phyloP scores from a whole-genome alignment of 2,329 filamentous ascomycete genomes.

The Ilyonectria sp. region DNA sequence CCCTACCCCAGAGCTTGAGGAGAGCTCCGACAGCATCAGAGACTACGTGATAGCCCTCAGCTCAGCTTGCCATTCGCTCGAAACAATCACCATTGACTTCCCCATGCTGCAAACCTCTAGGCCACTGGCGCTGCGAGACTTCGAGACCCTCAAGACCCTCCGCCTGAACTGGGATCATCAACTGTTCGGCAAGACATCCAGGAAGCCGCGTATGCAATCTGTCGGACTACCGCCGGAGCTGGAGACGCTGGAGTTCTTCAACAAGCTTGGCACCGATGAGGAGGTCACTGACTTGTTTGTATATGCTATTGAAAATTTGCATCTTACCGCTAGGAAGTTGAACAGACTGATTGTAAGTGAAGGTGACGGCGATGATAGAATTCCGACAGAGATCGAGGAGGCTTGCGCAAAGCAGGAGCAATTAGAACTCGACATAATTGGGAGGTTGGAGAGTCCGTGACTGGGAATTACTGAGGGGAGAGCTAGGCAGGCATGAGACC shows the following conservation, averaged over 20 bases:
- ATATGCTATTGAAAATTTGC: conserved; percentile 57
- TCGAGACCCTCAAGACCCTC: conserved; percentile 57
- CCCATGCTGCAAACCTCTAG: conserved; percentile 57
- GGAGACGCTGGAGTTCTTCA: conserved; percentile 62
- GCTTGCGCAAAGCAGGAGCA: background rate
- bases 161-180: conserved; percentile 64
- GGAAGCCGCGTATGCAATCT: conserved; percentile 61
- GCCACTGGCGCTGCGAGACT: conserved; percentile 61
- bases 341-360: background rate
- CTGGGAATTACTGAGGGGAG: no score
- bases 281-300: conserved; percentile 63
- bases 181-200: conserved; percentile 62
- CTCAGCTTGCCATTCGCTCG: conserved; percentile 59
- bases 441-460: background rate
- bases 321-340: conserved; percentile 54
- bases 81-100: conserved; percentile 62
- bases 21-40: conserved; percentile 62
- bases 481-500: no score
- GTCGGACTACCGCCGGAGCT: conserved; percentile 63
- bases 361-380: background rate
- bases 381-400: background rate
- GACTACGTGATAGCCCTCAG: conserved; percentile 63
- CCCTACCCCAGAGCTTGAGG: conserved; percentile 60
- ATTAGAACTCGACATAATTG: conserved; percentile 1
- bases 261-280: conserved; percentile 62